Percentiles rank a stretch among this genome's conserved stretches.
Conservation (phyloP, 2,329 filamentous ascomycete species). For the Alternaria consortialis region DNA sequence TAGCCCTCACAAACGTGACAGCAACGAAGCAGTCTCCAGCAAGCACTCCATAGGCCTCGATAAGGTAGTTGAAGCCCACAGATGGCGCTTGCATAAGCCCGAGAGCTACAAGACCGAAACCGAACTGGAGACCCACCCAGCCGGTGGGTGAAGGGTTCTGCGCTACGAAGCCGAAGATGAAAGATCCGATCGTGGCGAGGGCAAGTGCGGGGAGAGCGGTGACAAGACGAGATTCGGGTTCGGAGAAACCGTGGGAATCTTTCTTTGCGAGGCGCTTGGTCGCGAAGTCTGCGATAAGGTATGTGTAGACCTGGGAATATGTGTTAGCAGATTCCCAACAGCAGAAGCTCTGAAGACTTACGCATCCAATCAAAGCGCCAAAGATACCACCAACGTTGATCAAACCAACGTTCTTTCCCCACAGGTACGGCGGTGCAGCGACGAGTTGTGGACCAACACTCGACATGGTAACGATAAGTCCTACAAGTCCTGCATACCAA, state of each 20-base stretch:
- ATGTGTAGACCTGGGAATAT: conserved; percentile 40
- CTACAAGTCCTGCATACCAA: conserved; percentile 55
- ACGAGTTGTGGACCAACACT: conserved; percentile 52
- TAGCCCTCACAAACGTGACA: conserved; percentile 59
- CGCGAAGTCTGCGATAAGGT: conserved; percentile 49
- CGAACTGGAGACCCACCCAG: conserved; percentile 54
- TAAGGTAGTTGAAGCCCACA: conserved; percentile 59
- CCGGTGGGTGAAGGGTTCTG: conserved; percentile 46
- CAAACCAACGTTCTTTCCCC: conserved; percentile 52
- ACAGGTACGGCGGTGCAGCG: conserved; percentile 53
- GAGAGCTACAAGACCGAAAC: conserved; percentile 52
- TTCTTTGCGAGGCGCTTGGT: conserved; percentile 50
- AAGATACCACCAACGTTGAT: conserved; percentile 52
- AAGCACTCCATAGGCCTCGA: conserved; percentile 60
- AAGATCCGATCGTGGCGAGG: conserved; percentile 50
- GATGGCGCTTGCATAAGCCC: conserved; percentile 55
- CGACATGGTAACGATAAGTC: conserved; percentile 51
- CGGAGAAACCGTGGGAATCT: conserved; percentile 49
- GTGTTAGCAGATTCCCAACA: neutral
- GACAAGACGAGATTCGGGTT: conserved; percentile 53
- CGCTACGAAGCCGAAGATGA: conserved; percentile 53
- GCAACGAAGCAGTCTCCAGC: conserved; percentile 64
- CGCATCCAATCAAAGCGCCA: conserved; percentile 48
- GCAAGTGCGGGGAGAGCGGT: conserved; percentile 51
- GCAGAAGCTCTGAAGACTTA: conserved; percentile 5